Conservation (phyloP, 345 rosid genomes). For the Acer yangbiense region DNA sequence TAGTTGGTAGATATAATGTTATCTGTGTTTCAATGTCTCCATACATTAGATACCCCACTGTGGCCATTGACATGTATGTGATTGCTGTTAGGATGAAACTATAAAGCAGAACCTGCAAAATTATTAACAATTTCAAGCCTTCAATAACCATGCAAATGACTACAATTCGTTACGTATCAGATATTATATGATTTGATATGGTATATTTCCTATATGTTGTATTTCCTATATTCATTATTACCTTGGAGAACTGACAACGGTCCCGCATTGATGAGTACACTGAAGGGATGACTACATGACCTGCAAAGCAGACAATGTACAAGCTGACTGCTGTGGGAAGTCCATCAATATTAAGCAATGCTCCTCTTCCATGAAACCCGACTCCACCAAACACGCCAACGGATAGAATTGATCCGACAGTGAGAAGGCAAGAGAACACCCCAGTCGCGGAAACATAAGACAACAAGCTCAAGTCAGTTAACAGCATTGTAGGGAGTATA, state of each 20-base stretch:
- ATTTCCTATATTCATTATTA: too few species aligned
- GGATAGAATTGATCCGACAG: not conserved
- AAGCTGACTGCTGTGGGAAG: conserved; percentile 23
- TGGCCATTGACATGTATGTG: conserved; percentile 30
- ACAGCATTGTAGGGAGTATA: conserved; percentile 21
- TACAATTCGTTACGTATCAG: too few species aligned
- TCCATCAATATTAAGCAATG: conserved; percentile 17
- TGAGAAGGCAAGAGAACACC: conserved; percentile 10
- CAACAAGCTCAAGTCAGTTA: conserved; percentile 20
- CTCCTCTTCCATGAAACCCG: conserved; percentile 22
- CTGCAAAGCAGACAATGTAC: conserved; percentile 19
- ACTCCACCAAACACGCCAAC: conserved; percentile 22
- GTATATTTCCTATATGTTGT: too few species aligned
- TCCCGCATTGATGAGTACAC: conserved; percentile 21
- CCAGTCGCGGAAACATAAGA: conserved; percentile 21
- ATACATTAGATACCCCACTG: conserved; percentile 38
- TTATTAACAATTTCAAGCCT: too few species aligned
- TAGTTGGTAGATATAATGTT: conserved; percentile 32
- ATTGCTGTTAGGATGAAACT: conserved; percentile 30
- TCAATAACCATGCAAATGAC: too few species aligned
- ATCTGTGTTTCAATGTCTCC: conserved; percentile 31
- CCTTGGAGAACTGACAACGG: not conserved
- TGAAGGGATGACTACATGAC: conserved; percentile 18
- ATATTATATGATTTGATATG: too few species aligned
- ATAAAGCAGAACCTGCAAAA: conserved; percentile 29